Evolutionary conservation across 805 yeast genomes (phyloP), one percentile per base, ranked within the genome.

Genomic region (Lachancea fermentati): DNA sequence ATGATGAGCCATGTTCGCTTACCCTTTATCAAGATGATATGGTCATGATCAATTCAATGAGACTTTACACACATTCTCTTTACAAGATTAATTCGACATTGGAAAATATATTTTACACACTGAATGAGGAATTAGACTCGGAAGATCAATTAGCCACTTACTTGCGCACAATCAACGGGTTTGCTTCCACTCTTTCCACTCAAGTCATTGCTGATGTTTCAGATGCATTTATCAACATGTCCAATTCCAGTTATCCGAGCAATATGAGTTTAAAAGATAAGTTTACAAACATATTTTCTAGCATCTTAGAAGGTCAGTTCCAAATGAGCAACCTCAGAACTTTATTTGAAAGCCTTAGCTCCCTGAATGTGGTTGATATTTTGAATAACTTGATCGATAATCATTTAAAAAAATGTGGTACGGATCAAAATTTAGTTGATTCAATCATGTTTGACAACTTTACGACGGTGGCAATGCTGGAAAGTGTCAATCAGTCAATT

Each of bases 1-100:
- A 78, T 14, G 70, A 72, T 43, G 93, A 85, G 51, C 70, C 81
- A 0, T 66, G 85, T 29, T 65, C 78, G 1, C 52, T 83, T 1
- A 60, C 62, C n/a, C 49, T 67, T 17, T 70, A 66, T 30, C 55
- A 61, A 1, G 59, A 54, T 13, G 63, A 52, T 19, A 42, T 61
- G 7, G 42, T 60, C 26, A 37, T 60, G 14, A 48, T 60, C 30
- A 58, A 44, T 57, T 12, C 54, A 61, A 19, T 58, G 49, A 43
- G 52, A 48, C 38, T 65, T 63, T 53, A 58, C 46, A 52, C 45
- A 37, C 68, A 55, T 49, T 51, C 54, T 11, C 53, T 50, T 43
- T 62, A 42, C 48, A 58, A 47, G 42, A 42, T 42, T 25, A 49
- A 60, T 36, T 44, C 58, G 13, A 26, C 59, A 4, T 34, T 59